These are phyloP conservation scores for Penicilliopsis zonata DNA, from an alignment of 495 filamentous ascomycete species.

Conservation along the genomic window DNA sequence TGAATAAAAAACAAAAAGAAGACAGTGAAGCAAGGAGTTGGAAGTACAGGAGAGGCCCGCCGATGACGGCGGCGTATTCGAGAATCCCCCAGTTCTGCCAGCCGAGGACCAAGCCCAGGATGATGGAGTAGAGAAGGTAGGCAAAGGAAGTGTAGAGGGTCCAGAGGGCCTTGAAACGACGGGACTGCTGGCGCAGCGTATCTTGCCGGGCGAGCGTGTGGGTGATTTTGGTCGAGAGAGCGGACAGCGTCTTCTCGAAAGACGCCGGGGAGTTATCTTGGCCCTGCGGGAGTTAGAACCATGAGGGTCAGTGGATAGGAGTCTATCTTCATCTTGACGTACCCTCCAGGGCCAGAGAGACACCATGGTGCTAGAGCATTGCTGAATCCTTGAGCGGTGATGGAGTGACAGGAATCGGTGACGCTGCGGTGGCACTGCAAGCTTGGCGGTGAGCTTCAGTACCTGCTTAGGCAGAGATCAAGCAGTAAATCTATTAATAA, in stretches of 20 bases:
- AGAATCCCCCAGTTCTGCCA: conserved; percentile 63
- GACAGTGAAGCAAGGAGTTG: neutral
- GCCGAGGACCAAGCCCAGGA: conserved; percentile 72
- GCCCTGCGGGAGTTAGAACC: conserved; percentile 36
- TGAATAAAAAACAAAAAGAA: too few relatives aligned
- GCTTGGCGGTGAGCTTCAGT: too few relatives aligned
- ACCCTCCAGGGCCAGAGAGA: conserved; percentile 77
- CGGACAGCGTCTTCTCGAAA: conserved; percentile 82
- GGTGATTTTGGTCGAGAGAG: conserved; percentile 69
- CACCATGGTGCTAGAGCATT: too few relatives aligned
- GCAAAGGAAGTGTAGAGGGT: conserved; percentile 83
- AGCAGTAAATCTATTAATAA: too few relatives aligned
- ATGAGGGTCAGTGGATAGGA: conserved; percentile 1
- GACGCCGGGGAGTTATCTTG: conserved; percentile 76
- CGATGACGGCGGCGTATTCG: conserved; percentile 67
- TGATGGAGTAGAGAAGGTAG: conserved; percentile 73
- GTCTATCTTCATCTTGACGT: conserved; percentile 6
- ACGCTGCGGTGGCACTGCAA: too few relatives aligned
- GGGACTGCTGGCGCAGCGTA: conserved; percentile 50
- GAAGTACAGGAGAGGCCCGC: conserved; percentile 65
- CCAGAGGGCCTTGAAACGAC: conserved; percentile 75
- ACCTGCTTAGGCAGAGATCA: too few relatives aligned
- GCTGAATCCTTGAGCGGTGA: too few relatives aligned
- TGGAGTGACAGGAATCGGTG: too few relatives aligned
- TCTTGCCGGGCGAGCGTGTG: conserved; percentile 60